Base-by-base conservation (phyloP, 1,284 basidiomycete genomes). In the Mycosarcoma mackinlayi region DNA sequence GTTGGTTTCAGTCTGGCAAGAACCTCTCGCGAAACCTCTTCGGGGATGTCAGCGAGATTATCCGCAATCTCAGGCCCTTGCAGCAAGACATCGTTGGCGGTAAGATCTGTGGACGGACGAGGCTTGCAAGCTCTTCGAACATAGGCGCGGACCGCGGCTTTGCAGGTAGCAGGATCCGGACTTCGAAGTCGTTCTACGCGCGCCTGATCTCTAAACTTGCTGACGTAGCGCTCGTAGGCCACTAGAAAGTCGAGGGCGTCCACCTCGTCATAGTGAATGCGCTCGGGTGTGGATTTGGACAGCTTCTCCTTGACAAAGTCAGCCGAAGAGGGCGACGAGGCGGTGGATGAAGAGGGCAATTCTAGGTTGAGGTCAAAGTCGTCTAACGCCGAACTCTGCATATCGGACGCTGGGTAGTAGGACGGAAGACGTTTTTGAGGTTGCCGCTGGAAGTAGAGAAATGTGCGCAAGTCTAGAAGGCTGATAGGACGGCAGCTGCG, bases 211-310 rank as follows among this genome's bases (percentile, higher is more conserved):
- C 68, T 44, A 35, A 58, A 71, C 44, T 62, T 65, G 34, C 40
- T 62, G 23, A 54, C 31, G 42, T 75, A 77, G 24, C 75, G 64
- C 40, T 75, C 69, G 51, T 65, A 72, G 21, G 66, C 67, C 24
- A 74, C 70, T 19, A 77, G 42, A 28, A 77, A 77, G 51, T 77
- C 64, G 41, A 77, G 59, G 3, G 73, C 73, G 40, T 75, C 73
- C 3, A 73, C 64, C 39, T 75, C 75, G 41, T 75, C 73, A 34
- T 59, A 62, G 45, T 54, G 55, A 1, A 59, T 30, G 14, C 47
- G 52, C 18, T 28, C 48, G 8, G 52, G 23, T 10, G 27, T 16
- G 16, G 25, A 18, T 38, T 46, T 57, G 8, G 31, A 13, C 9
- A 23, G 23, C 46, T 50, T 57, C 14, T 53, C 27, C 21, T 62